Base-by-base conservation (phyloP, 306 rosid genomes). In the Prinsepia uniflora region DNA sequence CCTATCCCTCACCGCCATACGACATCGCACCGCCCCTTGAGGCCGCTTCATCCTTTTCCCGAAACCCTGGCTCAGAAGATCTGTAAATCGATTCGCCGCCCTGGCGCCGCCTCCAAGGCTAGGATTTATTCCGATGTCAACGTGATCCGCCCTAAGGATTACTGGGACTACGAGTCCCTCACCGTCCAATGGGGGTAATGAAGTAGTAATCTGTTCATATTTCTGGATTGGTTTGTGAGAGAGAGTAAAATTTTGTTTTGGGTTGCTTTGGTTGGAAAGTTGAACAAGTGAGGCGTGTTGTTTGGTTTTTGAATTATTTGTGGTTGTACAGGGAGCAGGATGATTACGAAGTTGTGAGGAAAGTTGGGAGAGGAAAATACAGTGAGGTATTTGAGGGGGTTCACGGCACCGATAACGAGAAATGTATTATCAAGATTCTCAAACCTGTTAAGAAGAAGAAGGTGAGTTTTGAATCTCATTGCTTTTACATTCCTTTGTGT, bases 401-500 rank as follows among this genome's bases (percentile, higher is more conserved):
- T 83, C 98, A 92, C 84, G 81, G 90, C 75, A 89, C 89, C 1
- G 90, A 87, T 74, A 85, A 85, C 68, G 96, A 92, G 80, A 92
- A 89, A 76, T 92, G 98, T 47, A 15, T 92, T 64, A 89, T 92
- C 44, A 92, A 92, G 86, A 92, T 92, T 76, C 89, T 92, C 78
- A 92, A 92, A 70, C 98, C 98, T 12, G 98, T 92, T 55, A 92
- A 92, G 80, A 92, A 92, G 92, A 92, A 92, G 87, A 92, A 92
- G 85, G 98, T 84, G 67, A 85, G 56, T 63, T 72, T 13, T 39
- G 5, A 41, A 69, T 9, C 34, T 19, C 48, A 10, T 72, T 46
- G 15, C 24, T 36, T 45, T 19, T 10, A 39, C 54, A 7, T 19
- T 49, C 2, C 30, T 4, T 8, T 41, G 13, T 65, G 30, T 10